Percentiles rank a stretch among this genome's conserved stretches.
Evolutionary conservation across 2,329 filamentous ascomycete species (phyloP).

Genomic region (Triangularia setosa): DNA sequence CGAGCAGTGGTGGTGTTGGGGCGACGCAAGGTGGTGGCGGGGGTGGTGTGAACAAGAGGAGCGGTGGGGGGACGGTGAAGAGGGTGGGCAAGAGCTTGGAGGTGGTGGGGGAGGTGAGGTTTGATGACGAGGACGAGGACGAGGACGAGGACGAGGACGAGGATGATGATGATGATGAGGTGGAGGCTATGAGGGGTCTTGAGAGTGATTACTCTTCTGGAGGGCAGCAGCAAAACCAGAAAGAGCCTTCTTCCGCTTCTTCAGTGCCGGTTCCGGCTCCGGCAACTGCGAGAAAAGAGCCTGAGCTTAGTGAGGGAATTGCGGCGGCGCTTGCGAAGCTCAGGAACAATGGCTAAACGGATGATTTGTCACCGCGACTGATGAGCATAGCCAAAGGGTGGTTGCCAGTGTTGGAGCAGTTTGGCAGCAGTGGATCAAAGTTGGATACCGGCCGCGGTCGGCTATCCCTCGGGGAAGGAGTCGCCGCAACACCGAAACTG

Average conservation of each 20-base stretch:
- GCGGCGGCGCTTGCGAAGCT: constrained; percentile 59
- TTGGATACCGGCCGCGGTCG: too few relatives aligned
- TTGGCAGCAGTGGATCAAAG: too few relatives aligned
- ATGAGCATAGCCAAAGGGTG: too few relatives aligned
- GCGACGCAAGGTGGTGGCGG: too few relatives aligned
- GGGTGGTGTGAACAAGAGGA: not conserved
- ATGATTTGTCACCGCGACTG: too few relatives aligned
- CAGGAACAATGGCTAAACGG: constrained; percentile 40
- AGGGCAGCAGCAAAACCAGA: constrained; percentile 34
- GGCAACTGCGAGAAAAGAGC: constrained; percentile 37
- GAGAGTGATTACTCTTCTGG: constrained; percentile 38
- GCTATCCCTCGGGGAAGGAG: too few relatives aligned
- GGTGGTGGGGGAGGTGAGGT: not conserved
- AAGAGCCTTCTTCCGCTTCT: not conserved
- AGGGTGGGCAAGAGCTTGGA: constrained; percentile 6
- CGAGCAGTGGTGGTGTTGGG: constrained; percentile 16
- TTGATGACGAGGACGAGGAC: constrained; percentile 4
- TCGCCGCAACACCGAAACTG: too few relatives aligned
- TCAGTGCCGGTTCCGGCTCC: constrained; percentile 20
- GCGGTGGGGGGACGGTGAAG: not conserved
- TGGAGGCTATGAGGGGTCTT: constrained; percentile 47
- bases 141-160: constrained; percentile 45
- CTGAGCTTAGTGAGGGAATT: constrained; percentile 51
- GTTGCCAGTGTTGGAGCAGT: too few relatives aligned
- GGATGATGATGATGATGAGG: constrained; percentile 41